Evolutionary conservation across 441 rosid species (phyloP).

Genomic region (Bruguiera hainesii): DNA sequence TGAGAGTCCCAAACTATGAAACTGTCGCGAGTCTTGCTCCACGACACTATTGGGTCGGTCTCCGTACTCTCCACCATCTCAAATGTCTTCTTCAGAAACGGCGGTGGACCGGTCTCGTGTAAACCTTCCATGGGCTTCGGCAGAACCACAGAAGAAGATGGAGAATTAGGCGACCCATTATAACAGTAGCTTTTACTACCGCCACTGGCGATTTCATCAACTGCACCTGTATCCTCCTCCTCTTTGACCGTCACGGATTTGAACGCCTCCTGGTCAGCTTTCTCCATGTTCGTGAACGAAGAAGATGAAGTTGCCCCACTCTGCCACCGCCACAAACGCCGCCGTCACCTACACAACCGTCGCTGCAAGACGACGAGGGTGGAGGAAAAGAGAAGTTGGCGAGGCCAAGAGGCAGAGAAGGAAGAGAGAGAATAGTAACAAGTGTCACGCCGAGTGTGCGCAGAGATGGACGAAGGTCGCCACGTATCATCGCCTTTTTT

Average conservation of each 20-base stretch:
- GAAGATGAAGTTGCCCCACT: not conserved
- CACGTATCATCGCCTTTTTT: no score
- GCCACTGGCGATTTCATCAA: not conserved
- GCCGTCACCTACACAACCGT: slow-evolving; percentile 8
- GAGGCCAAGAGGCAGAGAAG: no score
- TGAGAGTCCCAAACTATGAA: slow-evolving; percentile 68
- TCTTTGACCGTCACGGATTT: not conserved
- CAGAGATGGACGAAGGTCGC: no score
- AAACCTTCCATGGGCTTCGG: slow-evolving; percentile 53
- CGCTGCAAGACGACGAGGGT: not conserved
- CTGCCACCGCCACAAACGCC: not conserved
- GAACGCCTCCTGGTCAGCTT: not conserved
- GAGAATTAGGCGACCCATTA: slow-evolving; percentile 28
- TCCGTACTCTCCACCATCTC: slow-evolving; percentile 61
- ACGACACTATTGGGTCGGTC: slow-evolving; percentile 50
- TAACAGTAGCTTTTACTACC: not conserved
- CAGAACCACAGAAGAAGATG: slow-evolving; percentile 27
- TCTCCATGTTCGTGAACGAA: no score
- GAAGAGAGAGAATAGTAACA: no score
- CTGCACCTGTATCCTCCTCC: slow-evolving; percentile 1
- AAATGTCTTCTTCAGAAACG: slow-evolving; percentile 62
- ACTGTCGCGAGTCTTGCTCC: slow-evolving; percentile 53
- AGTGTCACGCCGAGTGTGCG: no score
- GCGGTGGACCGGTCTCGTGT: slow-evolving; percentile 51
- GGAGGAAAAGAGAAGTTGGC: not conserved